A percentile compares a stretch with the other conserved stretches of the same genome.
Evolutionary conservation across 2,329 filamentous ascomycete species (phyloP).

Genomic region (Teratosphaeria destructans): DNA sequence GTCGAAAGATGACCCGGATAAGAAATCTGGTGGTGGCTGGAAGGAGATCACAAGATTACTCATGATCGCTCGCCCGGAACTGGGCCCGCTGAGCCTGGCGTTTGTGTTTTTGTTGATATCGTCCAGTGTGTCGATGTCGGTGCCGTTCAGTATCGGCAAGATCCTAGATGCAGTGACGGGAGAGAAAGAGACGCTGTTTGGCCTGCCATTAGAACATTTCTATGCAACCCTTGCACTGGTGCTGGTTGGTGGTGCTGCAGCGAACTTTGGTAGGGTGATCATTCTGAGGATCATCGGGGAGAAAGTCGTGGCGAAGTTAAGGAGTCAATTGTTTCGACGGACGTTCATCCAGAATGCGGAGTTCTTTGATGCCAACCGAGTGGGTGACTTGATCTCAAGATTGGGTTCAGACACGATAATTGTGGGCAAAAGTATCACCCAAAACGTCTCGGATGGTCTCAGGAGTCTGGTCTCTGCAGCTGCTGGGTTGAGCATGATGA

Average conservation of each 20-base stretch:
- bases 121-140: constrained; percentile 87
- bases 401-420: constrained; percentile 95
- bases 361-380: constrained; percentile 96
- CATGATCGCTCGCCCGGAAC: constrained; percentile 79
- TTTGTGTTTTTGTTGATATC: constrained; percentile 81
- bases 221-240: constrained; percentile 66
- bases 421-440: constrained; percentile 95
- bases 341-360: constrained; percentile 97
- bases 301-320: constrained; percentile 78
- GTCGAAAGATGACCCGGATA: constrained; percentile 61
- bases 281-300: constrained; percentile 90
- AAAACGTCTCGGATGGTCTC: constrained; percentile 94
- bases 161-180: constrained; percentile 88
- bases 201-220: constrained; percentile 76
- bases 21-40: constrained; percentile 46
- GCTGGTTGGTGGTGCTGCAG: constrained; percentile 70
- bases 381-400: constrained; percentile 90
- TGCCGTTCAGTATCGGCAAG: constrained; percentile 92
- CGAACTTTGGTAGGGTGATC: constrained; percentile 90
- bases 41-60: constrained; percentile 77
- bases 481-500: constrained; percentile 86
- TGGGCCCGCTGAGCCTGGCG: constrained; percentile 66
- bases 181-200: constrained; percentile 62
- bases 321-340: constrained; percentile 79
- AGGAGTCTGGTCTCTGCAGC: constrained; percentile 80